Evolutionary conservation across 164 flowering plant species (phyloP), one percentile per base, ranked within the genome.

Genomic region (Tinospora cordifolia): DNA sequence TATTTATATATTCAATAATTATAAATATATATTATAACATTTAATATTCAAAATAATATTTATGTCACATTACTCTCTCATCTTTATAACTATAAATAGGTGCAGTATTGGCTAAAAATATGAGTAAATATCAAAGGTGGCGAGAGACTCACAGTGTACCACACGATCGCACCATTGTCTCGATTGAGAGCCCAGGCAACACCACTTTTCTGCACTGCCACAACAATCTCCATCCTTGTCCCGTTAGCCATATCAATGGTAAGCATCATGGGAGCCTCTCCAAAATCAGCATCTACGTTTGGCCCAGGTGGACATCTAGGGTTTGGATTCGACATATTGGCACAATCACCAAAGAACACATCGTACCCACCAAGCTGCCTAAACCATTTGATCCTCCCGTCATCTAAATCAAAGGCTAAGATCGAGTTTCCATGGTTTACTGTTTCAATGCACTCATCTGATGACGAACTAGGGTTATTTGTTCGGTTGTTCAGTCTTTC

Each of bases 181-280:
- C 87, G 81, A 65, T 85, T 84, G 0, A 85, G 72, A 58, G 86
- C 87, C 90, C 90, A 87, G 0, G 81, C 85, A 54, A 79, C 79
- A 12, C 90, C 90, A 44, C 86, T 87, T 46, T 87, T 87, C 68
- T 87, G 88, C 24, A 77, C 84, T 7, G 90, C 86, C 24, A 75
- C 87, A 6, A 66, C 90, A 25, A 85, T 57, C 60, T 87, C 87
- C 0, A 78, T 75, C 19, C 19, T 41, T 0, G 75, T 82, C 10
- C 84, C 73, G 26, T 75, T 77, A 2, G 41, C 22, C 58, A 19
- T 30, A 0, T 2, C 0, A 2, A 77, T 64, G 7, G 57, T 79
- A 6, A 84, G 69, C 70, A 84, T 41, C 86, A 86, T 80, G 0
- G 87, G 88, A 7, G 83, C 84, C 74, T 82, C 87, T 27, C 86